Evolutionary conservation across 306 rosid genomes (phyloP).

Genomic region (Glycine latifolia): DNA sequence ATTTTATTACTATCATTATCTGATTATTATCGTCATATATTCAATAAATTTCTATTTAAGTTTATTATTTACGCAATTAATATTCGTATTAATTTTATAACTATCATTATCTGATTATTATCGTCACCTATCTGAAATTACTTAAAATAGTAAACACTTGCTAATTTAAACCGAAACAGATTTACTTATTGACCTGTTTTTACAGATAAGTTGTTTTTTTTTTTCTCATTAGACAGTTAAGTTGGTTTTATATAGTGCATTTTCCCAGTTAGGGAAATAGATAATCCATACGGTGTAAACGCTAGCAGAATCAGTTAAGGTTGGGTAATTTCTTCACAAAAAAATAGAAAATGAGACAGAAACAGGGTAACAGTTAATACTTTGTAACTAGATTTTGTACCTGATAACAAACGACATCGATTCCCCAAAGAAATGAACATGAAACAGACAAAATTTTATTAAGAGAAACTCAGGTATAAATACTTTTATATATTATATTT

Average conservation of each 20-base stretch:
- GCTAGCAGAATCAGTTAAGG: neutral
- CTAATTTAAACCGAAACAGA: neutral
- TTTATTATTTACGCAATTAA: neutral
- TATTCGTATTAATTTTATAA: neutral
- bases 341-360: neutral
- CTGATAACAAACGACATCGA: too few species aligned
- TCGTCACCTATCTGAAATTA: neutral
- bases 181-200: too few species aligned
- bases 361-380: slow-evolving; percentile 4
- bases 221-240: neutral
- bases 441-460: too few species aligned
- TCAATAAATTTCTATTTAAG: neutral
- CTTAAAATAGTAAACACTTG: neutral
- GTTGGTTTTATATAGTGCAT: too few species aligned
- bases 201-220: neutral
- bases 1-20: neutral
- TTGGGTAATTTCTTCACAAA: slow-evolving; percentile 6
- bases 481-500: too few species aligned
- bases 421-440: too few species aligned
- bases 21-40: too few species aligned
- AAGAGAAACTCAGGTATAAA: too few species aligned
- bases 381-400: neutral
- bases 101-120: neutral
- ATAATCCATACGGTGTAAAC: too few species aligned
- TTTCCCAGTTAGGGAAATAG: neutral